phyloP scores from a whole-genome alignment of 1,139 yeast species.

The Lodderomyces jiufengensis region DNA sequence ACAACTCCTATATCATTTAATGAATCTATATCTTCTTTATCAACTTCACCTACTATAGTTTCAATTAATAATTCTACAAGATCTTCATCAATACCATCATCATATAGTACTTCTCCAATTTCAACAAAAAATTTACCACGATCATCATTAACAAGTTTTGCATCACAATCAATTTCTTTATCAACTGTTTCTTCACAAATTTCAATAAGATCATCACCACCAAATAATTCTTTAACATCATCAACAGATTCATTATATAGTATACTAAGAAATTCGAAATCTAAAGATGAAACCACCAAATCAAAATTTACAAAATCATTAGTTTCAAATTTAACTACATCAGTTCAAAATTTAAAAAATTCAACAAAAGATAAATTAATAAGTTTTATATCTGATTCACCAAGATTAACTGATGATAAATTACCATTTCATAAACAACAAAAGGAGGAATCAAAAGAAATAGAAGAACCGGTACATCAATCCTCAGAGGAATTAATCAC shows the following conservation, averaged over 20 bases:
- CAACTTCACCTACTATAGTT: neutral
- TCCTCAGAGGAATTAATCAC: slow-evolving; percentile 12
- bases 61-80: neutral
- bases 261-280: slow-evolving; percentile 6
- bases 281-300: neutral
- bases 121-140: slow-evolving; percentile 4
- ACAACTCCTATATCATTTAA: neutral
- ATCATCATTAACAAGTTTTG: too few species aligned
- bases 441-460: slow-evolving; percentile 1
- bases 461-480: neutral
- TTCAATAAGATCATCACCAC: slow-evolving; percentile 3
- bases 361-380: slow-evolving; percentile 9
- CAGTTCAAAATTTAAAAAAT: slow-evolving; percentile 14
- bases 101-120: neutral
- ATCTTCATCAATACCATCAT: slow-evolving; percentile 1
- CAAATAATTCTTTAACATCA: slow-evolving; percentile 2
- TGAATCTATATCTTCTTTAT: neutral
- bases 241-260: slow-evolving; percentile 10
- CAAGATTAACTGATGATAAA: slow-evolving; percentile 24
- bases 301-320: slow-evolving; percentile 5
- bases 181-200: neutral
- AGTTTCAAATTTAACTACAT: slow-evolving; percentile 18
- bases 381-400: slow-evolving; percentile 13
- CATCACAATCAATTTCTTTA: neutral
- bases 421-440: slow-evolving; percentile 12